Evolutionary conservation across 257 asterid species (phyloP), one percentile per base, ranked within the genome.

Genomic region (Eucommia ulmoides): DNA sequence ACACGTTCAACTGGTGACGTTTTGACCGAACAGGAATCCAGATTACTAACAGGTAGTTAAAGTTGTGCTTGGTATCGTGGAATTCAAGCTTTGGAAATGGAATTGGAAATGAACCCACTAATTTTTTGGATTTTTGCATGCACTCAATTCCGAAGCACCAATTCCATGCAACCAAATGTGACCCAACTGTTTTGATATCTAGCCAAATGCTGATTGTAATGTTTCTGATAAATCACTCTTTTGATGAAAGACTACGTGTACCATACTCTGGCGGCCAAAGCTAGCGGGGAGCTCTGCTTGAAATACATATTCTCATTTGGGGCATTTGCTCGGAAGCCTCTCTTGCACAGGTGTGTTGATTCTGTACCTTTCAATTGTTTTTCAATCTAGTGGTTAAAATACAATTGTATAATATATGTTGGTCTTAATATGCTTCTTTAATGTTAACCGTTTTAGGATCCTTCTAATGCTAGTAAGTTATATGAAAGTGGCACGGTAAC

Each of bases 281-380:
- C 83, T 20, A 84, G 94, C 51, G 94, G 94, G 45, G 94, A 84
- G 67, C 67, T 84, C 64, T 84, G 94, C 66, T 78, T 84, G 66
- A 84, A 84, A 63, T 68, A 71, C 69, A 84, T 81, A 50, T 84
- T 84, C 72, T 72, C 94, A 38, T 81, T 84, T 60, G 94, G 94
- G 29, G 94, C 94, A 51, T 84, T 84, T 55, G 80, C 94, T 23
- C 74, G 88, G 53, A 71, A 23, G 55, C 94, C 94, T 59, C 80
- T 84, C 56, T 45, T 78, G 50, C n/a, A n/a, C n/a, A n/a, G 88
- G 94, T 84, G 15, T 15, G 15, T 6, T 35, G 44, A 35, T 35
- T 35, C 11, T 17, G 16, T 35, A 10, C 44, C 44, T 35, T 35
- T 11, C 16, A 35, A n/a, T n/a, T n/a, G n/a, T n/a, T n/a, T n/a